phyloP scores from a whole-genome alignment of 2,329 filamentous ascomycete genomes.

The Phialophora chinensis region DNA sequence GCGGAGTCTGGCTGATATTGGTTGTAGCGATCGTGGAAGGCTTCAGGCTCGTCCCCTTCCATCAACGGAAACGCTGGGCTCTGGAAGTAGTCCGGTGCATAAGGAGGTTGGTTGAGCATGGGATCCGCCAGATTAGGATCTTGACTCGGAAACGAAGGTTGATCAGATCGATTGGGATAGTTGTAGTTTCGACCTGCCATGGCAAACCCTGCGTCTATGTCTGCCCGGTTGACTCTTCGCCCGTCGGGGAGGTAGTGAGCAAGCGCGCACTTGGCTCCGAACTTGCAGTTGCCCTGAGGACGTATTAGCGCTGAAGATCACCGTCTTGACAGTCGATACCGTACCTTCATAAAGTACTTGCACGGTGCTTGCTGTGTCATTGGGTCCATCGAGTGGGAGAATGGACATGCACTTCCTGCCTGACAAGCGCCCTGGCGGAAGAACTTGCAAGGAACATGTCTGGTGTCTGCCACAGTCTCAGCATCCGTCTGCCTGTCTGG shows the following conservation, averaged over 20 bases:
- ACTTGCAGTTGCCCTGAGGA: constrained; percentile 92
- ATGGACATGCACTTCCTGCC: constrained; percentile 93
- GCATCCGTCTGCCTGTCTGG: neutral
- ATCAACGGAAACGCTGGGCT: constrained; percentile 51
- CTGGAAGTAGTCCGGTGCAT: constrained; percentile 42
- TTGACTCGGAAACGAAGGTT: constrained; percentile 66
- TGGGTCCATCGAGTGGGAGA: constrained; percentile 88
- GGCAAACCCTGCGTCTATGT: constrained; percentile 53
- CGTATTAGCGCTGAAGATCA: neutral
- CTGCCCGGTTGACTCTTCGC: constrained; percentile 81
- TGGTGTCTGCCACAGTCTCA: constrained; percentile 69
- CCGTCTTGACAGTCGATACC: constrained; percentile 37
- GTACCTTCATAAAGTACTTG: constrained; percentile 98
- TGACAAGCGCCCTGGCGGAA: constrained; percentile 95
- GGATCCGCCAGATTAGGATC: constrained; percentile 77
- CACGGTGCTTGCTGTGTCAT: constrained; percentile 84
- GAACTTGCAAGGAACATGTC: constrained; percentile 99
- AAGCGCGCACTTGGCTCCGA: constrained; percentile 95
- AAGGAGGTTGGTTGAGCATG: constrained; percentile 66
- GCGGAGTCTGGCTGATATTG: constrained; percentile 59
- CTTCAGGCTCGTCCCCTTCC: constrained; percentile 50
- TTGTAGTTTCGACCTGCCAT: constrained; percentile 46
- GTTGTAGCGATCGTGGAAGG: constrained; percentile 42
- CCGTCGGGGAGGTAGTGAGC: constrained; percentile 95
- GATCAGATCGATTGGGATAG: constrained; percentile 66